Evolutionary conservation across 108 stramenopile species (phyloP).

Genomic region (Cyclotella sp.): DNA sequence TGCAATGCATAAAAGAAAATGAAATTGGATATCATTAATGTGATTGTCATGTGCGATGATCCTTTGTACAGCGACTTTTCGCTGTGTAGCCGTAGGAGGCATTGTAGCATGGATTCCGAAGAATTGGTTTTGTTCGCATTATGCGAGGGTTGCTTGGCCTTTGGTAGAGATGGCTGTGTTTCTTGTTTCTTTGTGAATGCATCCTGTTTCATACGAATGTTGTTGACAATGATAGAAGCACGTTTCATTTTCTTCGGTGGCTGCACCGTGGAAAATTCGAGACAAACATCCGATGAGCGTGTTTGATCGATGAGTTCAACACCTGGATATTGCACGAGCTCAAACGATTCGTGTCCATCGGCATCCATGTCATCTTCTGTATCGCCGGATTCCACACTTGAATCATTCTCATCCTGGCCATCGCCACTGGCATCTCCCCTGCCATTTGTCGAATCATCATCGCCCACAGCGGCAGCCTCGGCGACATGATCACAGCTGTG

Average conservation of each 20-base stretch:
- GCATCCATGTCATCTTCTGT: no score
- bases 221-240: not conserved
- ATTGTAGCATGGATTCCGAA: constrained; percentile 52
- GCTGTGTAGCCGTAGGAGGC: constrained; percentile 53
- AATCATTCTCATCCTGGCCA: no score
- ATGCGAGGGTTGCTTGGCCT: not conserved
- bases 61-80: constrained; percentile 73
- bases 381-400: no score
- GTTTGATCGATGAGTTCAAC: not conserved
- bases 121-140: no score
- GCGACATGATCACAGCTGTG: constrained; percentile 4
- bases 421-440: no score
- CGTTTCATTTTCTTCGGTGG: not conserved
- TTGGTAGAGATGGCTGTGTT: not conserved
- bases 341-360: not conserved
- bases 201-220: no score
- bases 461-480: not conserved
- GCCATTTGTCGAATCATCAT: not conserved
- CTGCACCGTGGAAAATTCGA: not conserved
- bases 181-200: not conserved
- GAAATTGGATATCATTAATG: constrained; percentile 72
- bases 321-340: not conserved
- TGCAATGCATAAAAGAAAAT: constrained; percentile 79
- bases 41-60: constrained; percentile 63
- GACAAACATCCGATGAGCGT: not conserved